A percentile compares a stretch with the other conserved stretches of the same genome.
Conservation (phyloP, 2,329 filamentous ascomycete species). For the Phialophora macrospora region DNA sequence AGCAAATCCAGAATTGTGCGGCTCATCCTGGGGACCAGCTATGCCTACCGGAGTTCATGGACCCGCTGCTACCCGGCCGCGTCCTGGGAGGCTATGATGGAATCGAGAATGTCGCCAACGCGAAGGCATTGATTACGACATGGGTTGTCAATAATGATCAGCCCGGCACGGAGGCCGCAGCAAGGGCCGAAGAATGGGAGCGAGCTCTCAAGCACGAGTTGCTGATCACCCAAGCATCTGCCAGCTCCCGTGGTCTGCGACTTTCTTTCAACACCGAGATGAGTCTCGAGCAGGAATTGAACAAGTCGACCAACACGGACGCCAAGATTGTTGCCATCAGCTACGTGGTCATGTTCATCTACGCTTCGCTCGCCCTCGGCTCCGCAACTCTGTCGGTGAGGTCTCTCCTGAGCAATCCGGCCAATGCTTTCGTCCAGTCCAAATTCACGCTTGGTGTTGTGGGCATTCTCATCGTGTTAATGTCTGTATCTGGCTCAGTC, state of each 20-base stretch:
- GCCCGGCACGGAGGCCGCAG: slow-evolving; percentile 72
- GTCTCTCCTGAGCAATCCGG: slow-evolving; percentile 79
- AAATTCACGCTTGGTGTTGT: slow-evolving; percentile 96
- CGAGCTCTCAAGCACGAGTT: slow-evolving; percentile 74
- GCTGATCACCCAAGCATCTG: slow-evolving; percentile 79
- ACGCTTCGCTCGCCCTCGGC: slow-evolving; percentile 89
- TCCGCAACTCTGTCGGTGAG: slow-evolving; percentile 80
- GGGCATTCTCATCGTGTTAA: slow-evolving; percentile 92
- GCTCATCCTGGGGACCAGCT: slow-evolving; percentile 71
- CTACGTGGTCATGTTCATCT: slow-evolving; percentile 98
- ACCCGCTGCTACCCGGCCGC: slow-evolving; percentile 83
- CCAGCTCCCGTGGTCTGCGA: slow-evolving; percentile 74
- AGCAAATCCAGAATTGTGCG: slow-evolving; percentile 73
- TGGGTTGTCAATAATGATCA: slow-evolving; percentile 92
- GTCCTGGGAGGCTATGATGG: slow-evolving; percentile 80
- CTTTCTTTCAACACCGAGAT: slow-evolving; percentile 95
- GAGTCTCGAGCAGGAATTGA: slow-evolving; percentile 91
- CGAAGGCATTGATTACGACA: slow-evolving; percentile 81
- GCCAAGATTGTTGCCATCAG: slow-evolving; percentile 95
- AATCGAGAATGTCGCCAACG: slow-evolving; percentile 64
- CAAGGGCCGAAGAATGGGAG: slow-evolving; percentile 87
- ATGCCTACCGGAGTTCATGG: slow-evolving; percentile 86
- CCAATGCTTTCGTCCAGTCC: slow-evolving; percentile 86
- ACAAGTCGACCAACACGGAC: slow-evolving; percentile 97
- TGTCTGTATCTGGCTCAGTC: slow-evolving; percentile 96